Evolutionary conservation across 2,329 filamentous ascomycete genomes (phyloP).

Genomic region (Monosporascus sp.): DNA sequence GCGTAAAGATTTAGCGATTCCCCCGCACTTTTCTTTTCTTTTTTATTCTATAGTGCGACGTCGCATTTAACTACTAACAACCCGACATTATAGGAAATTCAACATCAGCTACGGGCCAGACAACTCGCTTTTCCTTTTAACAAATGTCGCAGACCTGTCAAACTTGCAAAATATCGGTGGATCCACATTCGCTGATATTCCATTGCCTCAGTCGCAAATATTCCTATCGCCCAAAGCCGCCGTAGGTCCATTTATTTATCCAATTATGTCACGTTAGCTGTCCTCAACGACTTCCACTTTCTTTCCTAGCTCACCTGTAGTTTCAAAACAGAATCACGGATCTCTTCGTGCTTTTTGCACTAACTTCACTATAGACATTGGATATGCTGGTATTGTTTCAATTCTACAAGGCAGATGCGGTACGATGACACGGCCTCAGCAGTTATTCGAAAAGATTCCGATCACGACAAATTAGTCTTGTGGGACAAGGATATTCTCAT

Average conservation of each 20-base stretch:
- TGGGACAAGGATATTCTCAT: neutral
- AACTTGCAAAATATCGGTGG: neutral
- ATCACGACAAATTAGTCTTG: neutral
- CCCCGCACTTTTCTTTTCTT: neutral
- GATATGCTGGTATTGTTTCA: constrained; percentile 8
- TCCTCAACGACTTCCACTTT: no score
- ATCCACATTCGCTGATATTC: no score
- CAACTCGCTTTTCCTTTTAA: neutral
- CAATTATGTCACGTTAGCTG: neutral
- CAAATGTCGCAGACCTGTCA: neutral
- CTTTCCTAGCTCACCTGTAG: no score
- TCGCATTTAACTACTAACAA: neutral
- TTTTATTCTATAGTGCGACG: constrained; percentile 1
- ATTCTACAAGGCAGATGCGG: constrained; percentile 8
- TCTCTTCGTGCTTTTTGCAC: neutral
- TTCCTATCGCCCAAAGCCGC: neutral
- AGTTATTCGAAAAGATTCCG: neutral
- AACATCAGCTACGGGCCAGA: neutral
- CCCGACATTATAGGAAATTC: neutral
- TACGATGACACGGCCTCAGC: constrained; percentile 19
- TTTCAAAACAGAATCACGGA: no score
- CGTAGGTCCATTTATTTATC: neutral
- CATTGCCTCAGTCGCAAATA: no score
- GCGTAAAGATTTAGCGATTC: neutral
- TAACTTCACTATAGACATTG: constrained; percentile 1